Evolutionary conservation across 2,329 filamentous ascomycete species (phyloP), one percentile per base, ranked within the genome.

Genomic region (Hortaea sp.): DNA sequence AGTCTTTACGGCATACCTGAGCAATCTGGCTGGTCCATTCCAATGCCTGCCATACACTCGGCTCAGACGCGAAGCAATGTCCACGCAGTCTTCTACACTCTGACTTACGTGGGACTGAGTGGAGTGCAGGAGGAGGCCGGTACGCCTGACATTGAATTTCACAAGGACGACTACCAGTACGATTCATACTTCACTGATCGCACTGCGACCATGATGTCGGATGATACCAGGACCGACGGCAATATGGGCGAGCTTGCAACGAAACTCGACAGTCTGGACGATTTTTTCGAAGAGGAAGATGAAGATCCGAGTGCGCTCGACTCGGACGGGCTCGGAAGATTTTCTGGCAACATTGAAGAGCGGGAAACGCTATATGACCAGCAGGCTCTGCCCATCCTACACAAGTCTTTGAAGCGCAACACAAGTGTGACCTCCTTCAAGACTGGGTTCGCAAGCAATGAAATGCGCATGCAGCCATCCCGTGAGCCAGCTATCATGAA

Each of bases 1-100:
- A 95, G 88, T 59, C 69, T 98, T 31, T 98, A 97, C 63, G 94
- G 94, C 29, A 97, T 98, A 48, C 92, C 92, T 0, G 90, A 97
- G 62, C 83, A 88, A 20, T 92, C 87, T 11, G 92, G 92, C 1
- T 98, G 92, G 92, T 92, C 92, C 0, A 88, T 98, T 39, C 90
- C 92, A 0, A 80, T 94, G 63, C 92, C 92, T 11, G 90, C 90
- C 0, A 84, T 85, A 46, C 90, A 95, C 69, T 92, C 89, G 0
- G 82, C 84, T 45, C 79, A 82, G 31, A 97, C 92, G 4, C 78
- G 92, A 47, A 79, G 83, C 48, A 98, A 98, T 57, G 92, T 98
- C 2, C 90, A 97, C 63, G 88, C 89, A 0, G 89, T 92, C 0
- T 97, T 95, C 66, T 95, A 95, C 66, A 94, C 89, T 53, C 49